A percentile compares a stretch with the other conserved stretches of the same genome.
These are phyloP conservation scores for Tetracladium setigerum DNA, from an alignment of 495 filamentous ascomycete genomes.

Conservation along the genomic window DNA sequence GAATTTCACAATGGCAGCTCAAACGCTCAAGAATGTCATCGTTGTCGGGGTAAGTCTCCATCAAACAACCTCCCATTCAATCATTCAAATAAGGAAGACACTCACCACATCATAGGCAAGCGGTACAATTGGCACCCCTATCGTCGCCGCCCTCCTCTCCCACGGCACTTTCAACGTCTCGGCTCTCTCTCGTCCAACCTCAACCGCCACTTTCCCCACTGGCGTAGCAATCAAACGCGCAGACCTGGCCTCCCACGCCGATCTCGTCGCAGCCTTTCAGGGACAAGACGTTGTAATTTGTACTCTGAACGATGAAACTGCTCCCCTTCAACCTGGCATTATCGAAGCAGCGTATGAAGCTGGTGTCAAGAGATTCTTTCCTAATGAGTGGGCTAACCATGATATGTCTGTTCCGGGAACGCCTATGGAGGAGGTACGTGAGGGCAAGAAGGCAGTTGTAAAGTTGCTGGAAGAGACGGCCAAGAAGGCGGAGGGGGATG, in stretches of 20 bases:
- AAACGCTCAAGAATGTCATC: conserved; percentile 34
- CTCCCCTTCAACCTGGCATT: conserved; percentile 38
- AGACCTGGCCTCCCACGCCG: conserved; percentile 33
- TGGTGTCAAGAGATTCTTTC: conserved; percentile 51
- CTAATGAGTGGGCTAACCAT: conserved; percentile 46
- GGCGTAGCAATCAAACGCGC: conserved; percentile 34
- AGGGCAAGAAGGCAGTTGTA: conserved; percentile 25
- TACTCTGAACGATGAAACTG: conserved; percentile 36
- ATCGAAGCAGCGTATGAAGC: conserved; percentile 54
- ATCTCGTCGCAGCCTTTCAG: conserved; percentile 32
- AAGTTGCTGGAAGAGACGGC: conserved; percentile 11
- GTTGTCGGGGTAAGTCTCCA: conserved; percentile 37
- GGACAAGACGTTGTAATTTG: conserved; percentile 55
- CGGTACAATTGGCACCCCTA: conserved; percentile 47
- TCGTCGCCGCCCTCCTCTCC: conserved; percentile 41
- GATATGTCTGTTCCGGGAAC: conserved; percentile 9
- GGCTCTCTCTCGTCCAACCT: conserved; percentile 41
- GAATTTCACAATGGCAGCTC: no score
- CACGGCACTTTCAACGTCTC: conserved; percentile 44
- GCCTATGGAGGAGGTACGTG: conserved; percentile 25
- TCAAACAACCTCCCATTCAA: background rate
- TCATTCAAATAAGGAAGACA: background rate
- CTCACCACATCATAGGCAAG: conserved; percentile 38
- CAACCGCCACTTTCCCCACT: conserved; percentile 26
- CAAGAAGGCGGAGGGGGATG: conserved; percentile 23